Percentiles rank a stretch among this genome's conserved stretches.
Evolutionary conservation across 129 eudicot species (phyloP).

Genomic region (Chrysanthemum seticuspe): DNA sequence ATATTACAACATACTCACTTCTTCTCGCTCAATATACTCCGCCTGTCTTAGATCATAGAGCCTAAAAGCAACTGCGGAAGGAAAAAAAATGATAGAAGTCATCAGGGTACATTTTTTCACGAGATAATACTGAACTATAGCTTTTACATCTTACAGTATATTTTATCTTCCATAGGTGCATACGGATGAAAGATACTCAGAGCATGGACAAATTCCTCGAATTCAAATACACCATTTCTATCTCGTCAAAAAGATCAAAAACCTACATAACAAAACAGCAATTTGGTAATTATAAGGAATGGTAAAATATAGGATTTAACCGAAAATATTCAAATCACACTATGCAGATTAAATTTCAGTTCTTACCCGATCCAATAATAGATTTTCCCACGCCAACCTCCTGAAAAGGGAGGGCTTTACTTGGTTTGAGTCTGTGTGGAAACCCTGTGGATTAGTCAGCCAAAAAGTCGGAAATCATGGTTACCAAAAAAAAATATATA

Average conservation of each 20-base stretch:
- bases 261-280: slow-evolving; percentile 45
- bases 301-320: too few relatives aligned
- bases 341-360: background rate
- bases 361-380: slow-evolving; percentile 79
- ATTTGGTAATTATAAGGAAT: background rate
- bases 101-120: background rate
- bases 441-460: too few relatives aligned
- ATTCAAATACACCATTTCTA: slow-evolving; percentile 88
- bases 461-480: too few relatives aligned
- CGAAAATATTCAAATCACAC: too few relatives aligned
- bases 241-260: slow-evolving; percentile 86
- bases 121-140: slow-evolving; percentile 14
- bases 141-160: slow-evolving; percentile 55
- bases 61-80: slow-evolving; percentile 75
- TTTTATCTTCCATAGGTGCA: slow-evolving; percentile 82
- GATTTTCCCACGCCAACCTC: too few relatives aligned
- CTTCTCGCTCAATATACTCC: slow-evolving; percentile 91
- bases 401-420: too few relatives aligned
- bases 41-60: slow-evolving; percentile 88
- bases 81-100: background rate
- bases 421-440: too few relatives aligned
- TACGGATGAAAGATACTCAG: slow-evolving; percentile 84
- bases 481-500: too few relatives aligned
- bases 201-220: slow-evolving; percentile 88
- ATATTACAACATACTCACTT: slow-evolving; percentile 57